These are phyloP conservation scores for Amaranthus tricolor DNA, from an alignment of 179 eudicot species.

Conservation along the genomic window DNA sequence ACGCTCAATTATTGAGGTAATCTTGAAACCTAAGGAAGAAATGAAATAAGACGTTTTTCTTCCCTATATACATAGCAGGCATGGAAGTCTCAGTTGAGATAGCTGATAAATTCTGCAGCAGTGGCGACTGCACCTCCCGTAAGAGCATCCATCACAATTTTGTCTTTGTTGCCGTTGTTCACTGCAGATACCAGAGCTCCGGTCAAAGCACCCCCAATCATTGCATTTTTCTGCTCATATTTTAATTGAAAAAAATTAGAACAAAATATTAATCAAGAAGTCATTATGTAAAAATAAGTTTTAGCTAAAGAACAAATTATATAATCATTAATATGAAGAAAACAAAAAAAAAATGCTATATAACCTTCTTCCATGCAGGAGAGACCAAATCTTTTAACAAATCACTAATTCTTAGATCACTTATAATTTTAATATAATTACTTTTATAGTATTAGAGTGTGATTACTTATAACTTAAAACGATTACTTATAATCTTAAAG, in stretches of 20 bases:
- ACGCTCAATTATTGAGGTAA: slow-evolving; percentile 1
- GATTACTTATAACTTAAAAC: no score
- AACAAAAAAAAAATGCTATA: no score
- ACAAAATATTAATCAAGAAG: background rate
- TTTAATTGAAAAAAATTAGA: background rate
- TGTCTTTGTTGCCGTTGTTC: slow-evolving; percentile 48
- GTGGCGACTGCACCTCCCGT: slow-evolving; percentile 90
- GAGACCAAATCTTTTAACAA: no score
- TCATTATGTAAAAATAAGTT: no score
- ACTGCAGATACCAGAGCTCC: slow-evolving; percentile 75
- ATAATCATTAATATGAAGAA: no score
- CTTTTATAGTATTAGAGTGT: no score
- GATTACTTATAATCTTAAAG: no score
- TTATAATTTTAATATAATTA: no score
- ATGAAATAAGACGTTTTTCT: background rate
- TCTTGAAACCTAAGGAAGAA: slow-evolving; percentile 15
- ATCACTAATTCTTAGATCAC: no score
- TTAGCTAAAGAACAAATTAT: no score
- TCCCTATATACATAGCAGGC: slow-evolving; percentile 17
- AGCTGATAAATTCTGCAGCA: slow-evolving; percentile 68
- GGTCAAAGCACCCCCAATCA: slow-evolving; percentile 73
- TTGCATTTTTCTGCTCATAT: slow-evolving; percentile 65
- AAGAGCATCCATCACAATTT: slow-evolving; percentile 65
- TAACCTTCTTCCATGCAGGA: no score
- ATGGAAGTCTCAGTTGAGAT: slow-evolving; percentile 35